Evolutionary conservation across 139 green algal species (phyloP).

Genomic region (Picochlorum sp.): DNA sequence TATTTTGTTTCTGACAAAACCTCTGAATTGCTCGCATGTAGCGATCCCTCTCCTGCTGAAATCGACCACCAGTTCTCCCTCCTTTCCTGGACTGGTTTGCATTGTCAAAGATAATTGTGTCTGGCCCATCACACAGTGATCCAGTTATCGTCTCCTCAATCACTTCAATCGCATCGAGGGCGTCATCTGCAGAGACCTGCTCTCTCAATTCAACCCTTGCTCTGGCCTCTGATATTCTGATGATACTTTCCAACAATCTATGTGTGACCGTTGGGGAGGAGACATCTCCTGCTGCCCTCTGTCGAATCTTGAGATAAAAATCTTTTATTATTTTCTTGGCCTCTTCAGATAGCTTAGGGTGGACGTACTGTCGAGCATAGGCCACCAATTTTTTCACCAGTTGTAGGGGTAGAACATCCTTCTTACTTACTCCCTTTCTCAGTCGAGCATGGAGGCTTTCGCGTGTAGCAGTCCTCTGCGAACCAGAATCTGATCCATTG

Average conservation of each 20-base stretch:
- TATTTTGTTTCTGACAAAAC: conserved; percentile 24
- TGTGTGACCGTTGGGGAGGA: conserved; percentile 30
- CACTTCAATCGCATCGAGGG: conserved; percentile 67
- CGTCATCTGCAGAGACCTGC: conserved; percentile 59
- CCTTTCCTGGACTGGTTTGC: conserved; percentile 8
- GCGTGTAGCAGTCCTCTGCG: not conserved
- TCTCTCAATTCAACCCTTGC: conserved; percentile 73
- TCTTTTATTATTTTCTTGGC: conserved; percentile 18
- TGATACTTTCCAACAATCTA: conserved; percentile 85
- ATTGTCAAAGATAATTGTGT: conserved; percentile 40
- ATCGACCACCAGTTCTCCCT: conserved; percentile 23
- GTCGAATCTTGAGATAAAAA: conserved; percentile 29
- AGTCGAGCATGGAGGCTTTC: conserved; percentile 17
- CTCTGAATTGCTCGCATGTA: conserved; percentile 49
- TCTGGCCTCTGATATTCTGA: conserved; percentile 80
- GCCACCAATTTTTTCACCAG: conserved; percentile 86
- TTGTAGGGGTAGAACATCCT: conserved; percentile 46
- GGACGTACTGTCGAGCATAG: conserved; percentile 75
- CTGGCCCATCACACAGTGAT: conserved; percentile 30
- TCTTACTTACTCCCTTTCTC: conserved; percentile 8
- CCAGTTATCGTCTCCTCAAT: conserved; percentile 53
- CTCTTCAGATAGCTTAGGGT: conserved; percentile 52
- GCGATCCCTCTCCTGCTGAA: conserved; percentile 45
- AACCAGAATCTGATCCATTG: not conserved
- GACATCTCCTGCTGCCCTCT: conserved; percentile 7